Evolutionary conservation across 257 asterid genomes (phyloP), one percentile per base, ranked within the genome.

Genomic region (Henckelia pumila): DNA sequence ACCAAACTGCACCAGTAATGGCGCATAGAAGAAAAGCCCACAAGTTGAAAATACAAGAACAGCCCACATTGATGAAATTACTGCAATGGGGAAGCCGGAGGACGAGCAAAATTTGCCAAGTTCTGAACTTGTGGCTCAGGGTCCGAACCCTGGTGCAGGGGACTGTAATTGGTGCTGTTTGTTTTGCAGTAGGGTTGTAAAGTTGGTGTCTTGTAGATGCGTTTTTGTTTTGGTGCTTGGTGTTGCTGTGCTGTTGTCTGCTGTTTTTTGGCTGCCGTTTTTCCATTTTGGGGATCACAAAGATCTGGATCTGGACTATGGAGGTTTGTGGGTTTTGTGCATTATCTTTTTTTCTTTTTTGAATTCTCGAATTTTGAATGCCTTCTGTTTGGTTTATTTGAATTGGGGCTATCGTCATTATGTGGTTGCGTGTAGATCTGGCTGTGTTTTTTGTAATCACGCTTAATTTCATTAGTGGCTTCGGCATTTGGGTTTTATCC

Each of bases 61-160:
- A 76, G 57, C 83, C 88, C 84, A 68, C 95, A 89, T 86, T 89
- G 81, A 60, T 71, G 77, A 73, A 63, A 32, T 76, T 76, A 19
- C 69, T 37, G 82, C 85, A 75, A 91, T 91, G 97, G 97, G 97
- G n/a, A 91, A 91, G 83, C 77, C 67, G 35, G 95, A 85, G 68
- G 83, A 83, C 60, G 95, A 65, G 65, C 80, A 70, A 33, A 49
- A 60, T 72, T 64, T 79, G 65, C 79, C 84, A 5, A 74, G 91
- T 84, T 70, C 85, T 44, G 32, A 70, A 37, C 78, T 71, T 73
- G 93, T 77, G 79, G 89, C 85, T 23, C 88, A 72, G 61, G 76
- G 79, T 62, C 63, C 83, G 69, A 72, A 63, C 60, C 73, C 77
- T n/a, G 75, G 69, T 71, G 81, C 70, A 56, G 81, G 77, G 59